phyloP scores from a whole-genome alignment of 495 filamentous ascomycete species.

The Physcia stellaris region DNA sequence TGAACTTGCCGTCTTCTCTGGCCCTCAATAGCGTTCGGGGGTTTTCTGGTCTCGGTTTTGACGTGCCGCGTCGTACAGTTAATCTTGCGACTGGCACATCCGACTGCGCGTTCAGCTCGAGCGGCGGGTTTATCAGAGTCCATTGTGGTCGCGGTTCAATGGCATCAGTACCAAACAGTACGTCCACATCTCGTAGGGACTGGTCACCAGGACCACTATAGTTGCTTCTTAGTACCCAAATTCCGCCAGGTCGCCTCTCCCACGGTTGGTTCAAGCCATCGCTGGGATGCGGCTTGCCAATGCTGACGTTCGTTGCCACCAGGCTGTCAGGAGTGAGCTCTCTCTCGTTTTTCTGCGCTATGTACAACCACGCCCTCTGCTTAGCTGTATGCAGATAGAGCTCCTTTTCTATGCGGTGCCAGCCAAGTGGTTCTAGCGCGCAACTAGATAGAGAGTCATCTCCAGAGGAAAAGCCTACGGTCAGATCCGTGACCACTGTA shows the following conservation, averaged over 20 bases:
- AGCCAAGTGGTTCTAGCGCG: conserved; percentile 14
- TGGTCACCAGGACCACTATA: conserved; percentile 17
- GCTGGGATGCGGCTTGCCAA: conserved; percentile 16
- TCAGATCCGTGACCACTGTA: conserved; percentile 20
- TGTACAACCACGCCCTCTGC: conserved; percentile 19
- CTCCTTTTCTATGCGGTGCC: conserved; percentile 18
- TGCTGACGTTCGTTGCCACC: conserved; percentile 19
- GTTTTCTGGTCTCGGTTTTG: conserved; percentile 20
- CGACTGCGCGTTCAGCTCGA: conserved; percentile 20
- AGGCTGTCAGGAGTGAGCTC: conserved; percentile 19
- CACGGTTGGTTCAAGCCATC: conserved; percentile 15
- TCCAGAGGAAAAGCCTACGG: conserved; percentile 14
- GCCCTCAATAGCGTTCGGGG: conserved; percentile 15
- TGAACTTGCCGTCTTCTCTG: conserved; percentile 22
- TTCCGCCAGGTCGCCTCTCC: conserved; percentile 23
- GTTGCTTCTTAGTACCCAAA: conserved; percentile 23
- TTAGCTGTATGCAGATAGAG: conserved; percentile 20
- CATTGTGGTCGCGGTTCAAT: conserved; percentile 23
- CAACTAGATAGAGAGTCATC: conserved; percentile 15
- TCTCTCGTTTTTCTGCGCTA: conserved; percentile 18
- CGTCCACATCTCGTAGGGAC: conserved; percentile 21
- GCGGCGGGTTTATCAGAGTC: conserved; percentile 21
- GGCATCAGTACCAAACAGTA: conserved; percentile 22
- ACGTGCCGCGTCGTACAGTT: conserved; percentile 20
- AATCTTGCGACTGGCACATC: conserved; percentile 24